These are phyloP conservation scores for Hondaea fermentalgiana DNA, from an alignment of 108 stramenopile species.

Conservation along the genomic window DNA sequence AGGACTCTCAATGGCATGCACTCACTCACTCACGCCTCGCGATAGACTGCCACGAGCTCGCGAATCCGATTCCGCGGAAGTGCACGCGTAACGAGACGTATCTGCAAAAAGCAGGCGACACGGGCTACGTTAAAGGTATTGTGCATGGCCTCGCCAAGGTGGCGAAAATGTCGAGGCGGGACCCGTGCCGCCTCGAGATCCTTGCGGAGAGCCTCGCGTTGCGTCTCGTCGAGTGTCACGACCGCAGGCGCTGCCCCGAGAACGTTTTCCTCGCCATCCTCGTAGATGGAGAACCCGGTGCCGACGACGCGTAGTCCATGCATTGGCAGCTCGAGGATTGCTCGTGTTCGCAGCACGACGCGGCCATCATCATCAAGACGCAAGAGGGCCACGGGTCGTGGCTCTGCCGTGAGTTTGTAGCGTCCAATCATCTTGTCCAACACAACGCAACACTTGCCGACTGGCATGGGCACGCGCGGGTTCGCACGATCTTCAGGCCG, in stretches of 20 bases:
- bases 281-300: background rate
- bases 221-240: background rate
- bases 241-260: background rate
- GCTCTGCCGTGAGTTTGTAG: background rate
- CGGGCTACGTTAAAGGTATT: background rate
- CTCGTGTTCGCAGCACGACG: background rate
- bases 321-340: background rate
- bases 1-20: background rate
- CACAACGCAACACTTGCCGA: background rate
- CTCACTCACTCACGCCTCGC: background rate
- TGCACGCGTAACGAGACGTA: background rate
- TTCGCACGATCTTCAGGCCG: background rate
- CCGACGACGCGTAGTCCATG: background rate
- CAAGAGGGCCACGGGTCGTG: background rate
- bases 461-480: background rate
- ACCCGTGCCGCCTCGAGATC: background rate
- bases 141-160: background rate
- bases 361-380: background rate
- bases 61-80: background rate
- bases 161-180: background rate
- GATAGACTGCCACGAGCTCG: background rate
- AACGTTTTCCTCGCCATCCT: background rate
- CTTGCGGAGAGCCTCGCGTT: background rate
- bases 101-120: background rate
- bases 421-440: background rate